Evolutionary conservation across 1,284 basidiomycete species (phyloP), one percentile per base, ranked within the genome.

Genomic region (Boletus sp.): DNA sequence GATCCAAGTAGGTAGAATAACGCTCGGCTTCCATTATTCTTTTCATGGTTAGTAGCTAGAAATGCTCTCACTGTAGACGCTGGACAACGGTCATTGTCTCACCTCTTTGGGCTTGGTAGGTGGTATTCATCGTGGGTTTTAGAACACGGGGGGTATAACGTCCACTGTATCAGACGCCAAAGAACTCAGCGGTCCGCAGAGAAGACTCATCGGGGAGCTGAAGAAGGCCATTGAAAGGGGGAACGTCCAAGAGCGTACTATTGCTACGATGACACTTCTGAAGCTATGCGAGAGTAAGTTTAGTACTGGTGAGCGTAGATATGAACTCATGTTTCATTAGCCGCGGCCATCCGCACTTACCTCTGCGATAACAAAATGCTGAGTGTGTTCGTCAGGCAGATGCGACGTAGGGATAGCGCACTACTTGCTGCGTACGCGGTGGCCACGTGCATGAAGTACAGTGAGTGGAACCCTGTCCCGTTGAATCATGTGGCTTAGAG

Each of bases 41-140:
- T n/a, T n/a, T n/a, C n/a, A n/a, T n/a, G n/a, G n/a, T 30, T 50
- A n/a, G n/a, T 52, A 33, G 28, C 40, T n/a, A 2, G 40, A 47
- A 50, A 27, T 21, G 2, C n/a, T 37, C 1, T 6, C 10, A 17
- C 6, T 27, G 9, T 11, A 6, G 43, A 60, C 46, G 23, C 40
- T 23, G 62, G 51, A 23, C 54, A 61, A 43, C 25, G 44, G 21
- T 25, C 48, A 14, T 31, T 71, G 21, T 33, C 33, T 21, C 17
- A 13, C 2, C 44, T 73, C 33, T 74, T 72, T n/a, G 68, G 65
- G 7, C 54, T 72, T 2, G 58, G 71, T 72, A 14, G 46, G 65
- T 31, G n/a, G 30, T n/a, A n/a, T 35, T 49, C 21, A 3, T 31
- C 2, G 1, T 6, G 4, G 5, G 3, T 21, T 40, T 23, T 21